These are phyloP conservation scores for Thermomyces lanuginosus DNA, from an alignment of 2,329 filamentous ascomycete species.

Conservation along the genomic window DNA sequence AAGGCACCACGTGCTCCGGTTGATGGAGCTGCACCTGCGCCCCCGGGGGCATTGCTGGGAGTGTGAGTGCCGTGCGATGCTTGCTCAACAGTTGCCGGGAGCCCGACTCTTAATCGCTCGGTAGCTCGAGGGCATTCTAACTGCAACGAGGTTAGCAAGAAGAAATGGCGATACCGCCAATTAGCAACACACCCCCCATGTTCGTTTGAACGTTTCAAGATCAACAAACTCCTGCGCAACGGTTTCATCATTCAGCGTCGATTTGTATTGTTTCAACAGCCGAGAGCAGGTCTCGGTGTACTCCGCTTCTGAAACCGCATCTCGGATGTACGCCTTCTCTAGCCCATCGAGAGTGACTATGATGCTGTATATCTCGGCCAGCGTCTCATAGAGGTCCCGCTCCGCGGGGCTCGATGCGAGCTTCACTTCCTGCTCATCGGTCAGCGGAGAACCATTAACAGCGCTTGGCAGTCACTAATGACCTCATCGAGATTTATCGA, in stretches of 20 bases:
- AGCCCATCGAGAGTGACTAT: constrained; percentile 89
- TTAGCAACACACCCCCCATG: constrained; percentile 61
- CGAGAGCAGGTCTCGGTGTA: constrained; percentile 95
- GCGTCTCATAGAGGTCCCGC: constrained; percentile 83
- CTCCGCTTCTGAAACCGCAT: constrained; percentile 77
- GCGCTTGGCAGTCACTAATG: constrained; percentile 11
- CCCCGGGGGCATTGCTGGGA: constrained; percentile 26
- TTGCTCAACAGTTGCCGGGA: constrained; percentile 65
- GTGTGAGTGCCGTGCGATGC: constrained; percentile 35
- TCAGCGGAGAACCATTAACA: constrained; percentile 8
- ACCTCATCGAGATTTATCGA: constrained; percentile 91
- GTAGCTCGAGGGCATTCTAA: constrained; percentile 89
- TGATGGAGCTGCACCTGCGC: constrained; percentile 14
- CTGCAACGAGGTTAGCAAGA: constrained; percentile 29
- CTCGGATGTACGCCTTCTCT: constrained; percentile 91
- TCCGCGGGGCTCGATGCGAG: constrained; percentile 73
- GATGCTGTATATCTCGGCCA: constrained; percentile 95
- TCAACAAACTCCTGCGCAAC: constrained; percentile 81
- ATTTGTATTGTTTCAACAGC: constrained; percentile 90
- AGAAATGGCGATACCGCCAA: constrained; percentile 1
- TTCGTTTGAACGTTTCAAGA: constrained; percentile 75
- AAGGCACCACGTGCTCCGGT: constrained; percentile 41
- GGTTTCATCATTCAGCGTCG: constrained; percentile 73
- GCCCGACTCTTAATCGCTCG: constrained; percentile 77
- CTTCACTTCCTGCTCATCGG: constrained; percentile 60